phyloP scores from a whole-genome alignment of 2,329 filamentous ascomycete genomes.

The Parastagonospora nodorum region DNA sequence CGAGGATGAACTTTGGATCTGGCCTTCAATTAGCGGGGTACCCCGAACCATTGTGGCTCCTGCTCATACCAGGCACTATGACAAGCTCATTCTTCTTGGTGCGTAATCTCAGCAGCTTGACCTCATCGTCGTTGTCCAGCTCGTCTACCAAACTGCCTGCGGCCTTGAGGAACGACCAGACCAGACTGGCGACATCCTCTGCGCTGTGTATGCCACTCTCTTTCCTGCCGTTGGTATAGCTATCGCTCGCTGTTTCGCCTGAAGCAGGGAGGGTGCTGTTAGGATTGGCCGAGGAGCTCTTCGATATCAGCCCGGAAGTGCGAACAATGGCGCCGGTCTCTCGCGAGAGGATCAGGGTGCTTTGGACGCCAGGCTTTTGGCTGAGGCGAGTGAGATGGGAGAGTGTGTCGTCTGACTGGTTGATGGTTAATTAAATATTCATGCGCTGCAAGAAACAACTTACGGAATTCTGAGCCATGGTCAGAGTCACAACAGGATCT shows the following conservation, averaged over 20 bases:
- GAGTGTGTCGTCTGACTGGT: slow-evolving; percentile 62
- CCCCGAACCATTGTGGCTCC: background rate
- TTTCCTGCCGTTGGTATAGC: slow-evolving; percentile 40
- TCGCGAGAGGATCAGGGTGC: slow-evolving; percentile 75
- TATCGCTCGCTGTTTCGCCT: slow-evolving; percentile 34
- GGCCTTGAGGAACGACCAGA: slow-evolving; percentile 75
- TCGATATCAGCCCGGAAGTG: slow-evolving; percentile 70
- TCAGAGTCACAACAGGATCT: background rate
- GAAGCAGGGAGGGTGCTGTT: slow-evolving; percentile 46
- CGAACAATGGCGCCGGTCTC: slow-evolving; percentile 74
- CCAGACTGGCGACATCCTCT: slow-evolving; percentile 75
- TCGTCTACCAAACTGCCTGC: slow-evolving; percentile 73
- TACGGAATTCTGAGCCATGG: slow-evolving; percentile 40
- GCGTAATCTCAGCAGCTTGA: slow-evolving; percentile 74
- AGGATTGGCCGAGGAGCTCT: slow-evolving; percentile 57
- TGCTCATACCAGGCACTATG: slow-evolving; percentile 67
- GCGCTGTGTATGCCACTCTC: slow-evolving; percentile 62
- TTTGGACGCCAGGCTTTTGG: slow-evolving; percentile 79
- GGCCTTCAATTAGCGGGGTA: slow-evolving; percentile 16
- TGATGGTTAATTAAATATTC: slow-evolving; percentile 1
- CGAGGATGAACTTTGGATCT: slow-evolving; percentile 76
- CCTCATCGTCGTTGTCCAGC: slow-evolving; percentile 76
- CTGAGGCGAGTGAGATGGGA: slow-evolving; percentile 70
- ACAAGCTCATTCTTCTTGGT: slow-evolving; percentile 87
- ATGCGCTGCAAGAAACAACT: slow-evolving; percentile 1